phyloP scores from a whole-genome alignment of 228 moss, liverwort and hornwort genomes.

The Sphagnum fallax region DNA sequence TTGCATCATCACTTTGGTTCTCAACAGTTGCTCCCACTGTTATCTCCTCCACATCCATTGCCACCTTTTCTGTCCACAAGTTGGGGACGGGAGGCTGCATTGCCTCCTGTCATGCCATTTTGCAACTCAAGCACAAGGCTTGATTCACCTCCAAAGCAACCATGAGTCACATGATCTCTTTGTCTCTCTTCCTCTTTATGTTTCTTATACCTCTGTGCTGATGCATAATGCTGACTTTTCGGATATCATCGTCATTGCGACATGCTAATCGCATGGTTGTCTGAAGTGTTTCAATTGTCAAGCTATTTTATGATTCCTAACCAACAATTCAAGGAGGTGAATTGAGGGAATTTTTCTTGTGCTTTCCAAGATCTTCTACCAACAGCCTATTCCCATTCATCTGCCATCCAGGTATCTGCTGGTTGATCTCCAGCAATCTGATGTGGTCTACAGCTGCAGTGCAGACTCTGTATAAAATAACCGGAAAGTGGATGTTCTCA shows the following conservation, averaged over 20 bases:
- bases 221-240: background rate
- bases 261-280: background rate
- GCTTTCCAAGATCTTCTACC: too few species aligned
- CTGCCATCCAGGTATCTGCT: too few species aligned
- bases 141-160: background rate
- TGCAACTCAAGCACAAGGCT: background rate
- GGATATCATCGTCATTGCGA: background rate
- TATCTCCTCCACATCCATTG: background rate
- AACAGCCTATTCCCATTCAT: too few species aligned
- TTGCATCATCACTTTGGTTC: background rate
- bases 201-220: background rate
- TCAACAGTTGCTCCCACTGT: background rate
- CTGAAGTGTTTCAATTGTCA: background rate
- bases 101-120: background rate
- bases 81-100: background rate
- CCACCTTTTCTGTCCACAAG: background rate
- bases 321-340: too few species aligned
- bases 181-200: background rate
- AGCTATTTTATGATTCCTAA: background rate
- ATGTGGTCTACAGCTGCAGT: too few species aligned
- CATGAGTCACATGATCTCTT: background rate
- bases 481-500: too few species aligned
- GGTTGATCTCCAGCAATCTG: too few species aligned
- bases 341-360: too few species aligned
- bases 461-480: too few species aligned